Conservation (phyloP, 2,329 filamentous ascomycete species). For the Aspergillus ochraceus region DNA sequence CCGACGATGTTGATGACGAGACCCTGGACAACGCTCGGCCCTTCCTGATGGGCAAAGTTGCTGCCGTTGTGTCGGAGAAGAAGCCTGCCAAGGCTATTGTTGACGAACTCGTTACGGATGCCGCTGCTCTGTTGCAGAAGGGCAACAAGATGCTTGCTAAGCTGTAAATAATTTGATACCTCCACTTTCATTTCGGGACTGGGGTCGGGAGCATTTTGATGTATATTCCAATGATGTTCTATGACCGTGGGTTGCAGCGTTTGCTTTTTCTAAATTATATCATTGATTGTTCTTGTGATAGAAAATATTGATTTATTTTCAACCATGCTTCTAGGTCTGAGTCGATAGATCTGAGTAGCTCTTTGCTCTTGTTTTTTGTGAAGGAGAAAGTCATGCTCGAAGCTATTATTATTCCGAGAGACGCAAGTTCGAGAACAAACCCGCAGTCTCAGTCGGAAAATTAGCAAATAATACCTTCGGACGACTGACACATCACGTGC, state of each 20-base stretch:
- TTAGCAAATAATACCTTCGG: too few species aligned
- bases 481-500: too few species aligned
- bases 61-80: conserved; percentile 89
- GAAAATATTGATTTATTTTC: not conserved
- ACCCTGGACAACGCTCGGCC: conserved; percentile 88
- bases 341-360: too few species aligned
- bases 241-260: not conserved
- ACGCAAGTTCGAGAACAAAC: too few species aligned
- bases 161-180: conserved; percentile 54
- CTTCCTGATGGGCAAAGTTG: conserved; percentile 94
- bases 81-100: conserved; percentile 89
- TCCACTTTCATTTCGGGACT: not conserved
- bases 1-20: conserved; percentile 73
- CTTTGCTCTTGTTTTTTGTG: too few species aligned
- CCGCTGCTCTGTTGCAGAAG: conserved; percentile 67
- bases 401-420: too few species aligned
- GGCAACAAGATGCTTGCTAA: conserved; percentile 69
- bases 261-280: not conserved
- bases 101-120: conserved; percentile 88
- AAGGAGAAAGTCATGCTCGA: too few species aligned
- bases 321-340: not conserved
- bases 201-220: not conserved
- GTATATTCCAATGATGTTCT: conserved; percentile 3
- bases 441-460: too few species aligned
- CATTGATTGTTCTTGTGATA: not conserved